Base-by-base conservation (phyloP, 345 rosid genomes). In the Lepidium aucheri region DNA sequence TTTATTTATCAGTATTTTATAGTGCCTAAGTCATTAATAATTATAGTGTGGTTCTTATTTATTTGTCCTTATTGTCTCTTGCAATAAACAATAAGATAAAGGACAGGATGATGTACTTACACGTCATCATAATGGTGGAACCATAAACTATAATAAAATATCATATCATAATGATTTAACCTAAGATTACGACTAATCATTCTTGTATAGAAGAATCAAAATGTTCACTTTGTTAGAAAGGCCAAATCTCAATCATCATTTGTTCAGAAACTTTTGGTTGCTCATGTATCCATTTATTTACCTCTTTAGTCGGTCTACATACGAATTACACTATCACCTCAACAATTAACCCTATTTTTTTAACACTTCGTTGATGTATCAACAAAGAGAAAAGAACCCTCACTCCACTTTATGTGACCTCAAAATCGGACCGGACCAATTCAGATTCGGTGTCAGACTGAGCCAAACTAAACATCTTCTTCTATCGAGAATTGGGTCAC, bases 121-220 rank as follows among this genome's bases (percentile, higher is more conserved):
- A 65, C 71, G 76, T 57, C 76, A 72, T 12, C 30, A 11, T 32
- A 24, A 40, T 57, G 76, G 60, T 61, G 70, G 16, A 49, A 30
- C 14, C 49, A 17, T n/a, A 47, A 44, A 2, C 32, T 46, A 47
- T 50, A 46, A 30, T 41, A 72, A 70, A 71, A 36, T 72, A 49
- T 50, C 66, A 72, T 40, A 64, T 72, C 70, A 72, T 20, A 65
- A 58, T 65, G 54, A 72, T 65, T 33, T 58, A 58, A 73, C 67
- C 9, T 65, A 58, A 73, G 62, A 65, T 73, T 65, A 65, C 10
- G 54, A 65, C 61, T 65, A 58, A 73, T 58, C 55, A 58, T 73
- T 73, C 67, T 73, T 49, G 55, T 73, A 73, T 65, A 22, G 28
- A 50, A 22, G 28, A 50, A 51, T 58, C 76, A 33, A 58, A 41